A percentile compares a stretch with the other conserved stretches of the same genome.
Evolutionary conservation across 2,329 filamentous ascomycete species (phyloP).

Genomic region (Trichophyton schoenleinii): DNA sequence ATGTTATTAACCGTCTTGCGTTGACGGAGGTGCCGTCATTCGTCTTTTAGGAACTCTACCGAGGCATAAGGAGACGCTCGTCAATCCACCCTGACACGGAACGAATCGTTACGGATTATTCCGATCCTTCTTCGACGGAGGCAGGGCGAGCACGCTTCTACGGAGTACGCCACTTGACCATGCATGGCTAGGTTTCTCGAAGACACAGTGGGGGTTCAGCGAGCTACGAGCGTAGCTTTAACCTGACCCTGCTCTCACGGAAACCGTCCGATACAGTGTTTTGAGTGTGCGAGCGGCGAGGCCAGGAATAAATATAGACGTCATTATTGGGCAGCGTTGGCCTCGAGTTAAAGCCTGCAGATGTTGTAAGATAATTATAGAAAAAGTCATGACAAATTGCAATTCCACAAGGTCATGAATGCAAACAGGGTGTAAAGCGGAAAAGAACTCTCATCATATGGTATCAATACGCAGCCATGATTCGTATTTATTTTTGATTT

Average conservation of each 20-base stretch:
- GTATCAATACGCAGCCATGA: conserved; percentile 3
- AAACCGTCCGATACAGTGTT: not conserved
- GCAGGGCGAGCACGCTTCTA: not conserved
- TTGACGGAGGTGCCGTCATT: not conserved
- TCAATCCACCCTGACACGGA: not conserved
- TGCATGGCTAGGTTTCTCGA: not conserved
- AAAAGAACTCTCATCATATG: not conserved
- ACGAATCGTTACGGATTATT: not conserved
- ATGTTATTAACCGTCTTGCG: too few species aligned
- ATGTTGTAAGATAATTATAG: not conserved
- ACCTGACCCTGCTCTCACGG: not conserved
- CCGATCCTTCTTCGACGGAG: not conserved
- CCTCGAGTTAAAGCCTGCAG: not conserved
- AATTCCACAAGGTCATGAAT: not conserved
- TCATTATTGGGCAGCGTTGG: not conserved
- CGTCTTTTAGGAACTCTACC: not conserved
- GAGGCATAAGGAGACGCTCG: not conserved
- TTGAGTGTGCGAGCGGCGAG: not conserved
- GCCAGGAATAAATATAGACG: not conserved
- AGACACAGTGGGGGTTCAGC: not conserved
- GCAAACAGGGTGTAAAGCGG: not conserved
- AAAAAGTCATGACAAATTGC: not conserved
- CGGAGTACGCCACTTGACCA: not conserved
- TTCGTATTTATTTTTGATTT: conserved; percentile 1
- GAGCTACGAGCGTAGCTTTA: not conserved